phyloP scores from a whole-genome alignment of 2,329 filamentous ascomycete species.

The Claviceps quebecensis region DNA sequence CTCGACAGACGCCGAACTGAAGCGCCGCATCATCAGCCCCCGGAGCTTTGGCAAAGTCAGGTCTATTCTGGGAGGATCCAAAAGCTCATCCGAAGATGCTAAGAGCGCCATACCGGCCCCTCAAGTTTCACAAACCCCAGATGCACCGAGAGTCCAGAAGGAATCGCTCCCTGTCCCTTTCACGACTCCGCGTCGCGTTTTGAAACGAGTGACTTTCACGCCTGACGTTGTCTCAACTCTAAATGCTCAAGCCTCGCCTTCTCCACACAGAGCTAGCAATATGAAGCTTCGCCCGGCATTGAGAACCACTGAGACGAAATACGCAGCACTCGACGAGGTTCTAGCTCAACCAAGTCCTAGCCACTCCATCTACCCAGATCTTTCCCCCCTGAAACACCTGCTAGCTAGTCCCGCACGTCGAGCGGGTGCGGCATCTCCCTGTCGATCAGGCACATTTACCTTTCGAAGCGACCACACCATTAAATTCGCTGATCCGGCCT shows the following conservation, averaged over 20 bases:
- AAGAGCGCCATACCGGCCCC: constrained; percentile 36
- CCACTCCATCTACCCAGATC: constrained; percentile 38
- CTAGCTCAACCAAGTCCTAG: constrained; percentile 13
- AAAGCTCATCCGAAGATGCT: constrained; percentile 20
- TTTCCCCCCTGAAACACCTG: constrained; percentile 28
- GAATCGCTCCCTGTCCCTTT: constrained; percentile 36
- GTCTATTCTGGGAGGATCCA: constrained; percentile 38
- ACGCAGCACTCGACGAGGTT: constrained; percentile 18
- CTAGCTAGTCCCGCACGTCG: constrained; percentile 13
- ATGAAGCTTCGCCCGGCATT: constrained; percentile 26
- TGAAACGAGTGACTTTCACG: constrained; percentile 71
- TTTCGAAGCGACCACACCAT: constrained; percentile 55
- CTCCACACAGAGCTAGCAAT: constrained; percentile 37
- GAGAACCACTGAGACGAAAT: constrained; percentile 11
- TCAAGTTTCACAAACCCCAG: constrained; percentile 32
- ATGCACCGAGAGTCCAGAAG: constrained; percentile 32
- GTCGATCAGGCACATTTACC: constrained; percentile 44
- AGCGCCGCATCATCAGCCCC: constrained; percentile 30
- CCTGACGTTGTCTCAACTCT: constrained; percentile 46
- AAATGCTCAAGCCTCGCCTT: constrained; percentile 36
- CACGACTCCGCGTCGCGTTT: constrained; percentile 54
- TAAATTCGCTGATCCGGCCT: constrained; percentile 34
- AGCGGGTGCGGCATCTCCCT: constrained; percentile 17
- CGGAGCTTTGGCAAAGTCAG: constrained; percentile 41
- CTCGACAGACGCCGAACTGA: constrained; percentile 19